Conservation (phyloP, 2,329 filamentous ascomycete genomes). For the Capronia epimyces region DNA sequence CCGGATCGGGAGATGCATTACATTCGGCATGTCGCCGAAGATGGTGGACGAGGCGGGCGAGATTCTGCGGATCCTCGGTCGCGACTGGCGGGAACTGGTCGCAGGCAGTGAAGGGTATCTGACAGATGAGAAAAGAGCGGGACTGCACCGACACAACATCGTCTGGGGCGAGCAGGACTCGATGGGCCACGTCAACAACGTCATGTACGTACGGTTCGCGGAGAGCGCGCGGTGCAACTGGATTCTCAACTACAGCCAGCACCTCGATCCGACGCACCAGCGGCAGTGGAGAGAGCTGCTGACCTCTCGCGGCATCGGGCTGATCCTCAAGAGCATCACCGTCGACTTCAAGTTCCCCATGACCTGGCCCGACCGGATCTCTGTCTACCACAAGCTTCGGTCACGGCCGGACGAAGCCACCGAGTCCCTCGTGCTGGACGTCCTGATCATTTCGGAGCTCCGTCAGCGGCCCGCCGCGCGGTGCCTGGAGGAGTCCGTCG, state of each 20-base stretch:
- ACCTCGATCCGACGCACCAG: slow-evolving; percentile 57
- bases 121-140: slow-evolving; percentile 55
- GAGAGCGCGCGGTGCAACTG: slow-evolving; percentile 77
- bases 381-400: slow-evolving; percentile 73
- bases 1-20: slow-evolving; percentile 68
- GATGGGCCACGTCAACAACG: slow-evolving; percentile 76
- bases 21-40: slow-evolving; percentile 59
- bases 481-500: slow-evolving; percentile 69
- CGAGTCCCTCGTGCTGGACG: slow-evolving; percentile 55
- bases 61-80: slow-evolving; percentile 56
- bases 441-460: slow-evolving; percentile 66
- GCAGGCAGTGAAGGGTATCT: slow-evolving; percentile 72
- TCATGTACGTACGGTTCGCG: slow-evolving; percentile 75
- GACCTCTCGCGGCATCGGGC: slow-evolving; percentile 59
- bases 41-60: slow-evolving; percentile 55
- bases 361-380: slow-evolving; percentile 74
- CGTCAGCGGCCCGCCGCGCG: slow-evolving; percentile 67
- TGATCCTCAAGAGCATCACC: slow-evolving; percentile 74
- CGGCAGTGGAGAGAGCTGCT: slow-evolving; percentile 64
- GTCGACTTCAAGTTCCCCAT: slow-evolving; percentile 88
- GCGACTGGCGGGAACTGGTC: slow-evolving; percentile 65
- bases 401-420: slow-evolving; percentile 45
- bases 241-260: slow-evolving; percentile 62
- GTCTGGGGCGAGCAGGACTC: slow-evolving; percentile 68
- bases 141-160: slow-evolving; percentile 62